These are phyloP conservation scores for Pholiota conissans DNA, from an alignment of 768 basidiomycete genomes.

Conservation along the genomic window DNA sequence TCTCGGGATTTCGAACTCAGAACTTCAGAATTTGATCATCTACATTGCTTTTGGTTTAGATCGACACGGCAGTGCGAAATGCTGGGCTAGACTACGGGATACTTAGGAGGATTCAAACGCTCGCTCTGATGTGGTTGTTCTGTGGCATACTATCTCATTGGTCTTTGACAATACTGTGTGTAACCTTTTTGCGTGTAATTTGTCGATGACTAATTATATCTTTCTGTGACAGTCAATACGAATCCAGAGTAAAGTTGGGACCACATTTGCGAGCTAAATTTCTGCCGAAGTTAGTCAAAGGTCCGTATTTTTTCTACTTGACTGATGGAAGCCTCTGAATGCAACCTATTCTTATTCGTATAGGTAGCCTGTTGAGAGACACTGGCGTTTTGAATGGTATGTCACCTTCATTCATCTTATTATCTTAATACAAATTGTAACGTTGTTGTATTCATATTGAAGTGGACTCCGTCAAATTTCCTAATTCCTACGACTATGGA, in stretches of 20 bases:
- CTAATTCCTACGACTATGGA: slow-evolving; percentile 26
- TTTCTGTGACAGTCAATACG: background rate
- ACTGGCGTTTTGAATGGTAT: slow-evolving; percentile 19
- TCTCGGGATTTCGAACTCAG: too few species aligned
- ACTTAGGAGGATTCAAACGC: background rate
- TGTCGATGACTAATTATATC: background rate
- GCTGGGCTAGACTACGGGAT: background rate
- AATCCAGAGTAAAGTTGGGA: slow-evolving; percentile 12
- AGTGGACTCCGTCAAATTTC: slow-evolving; percentile 10
- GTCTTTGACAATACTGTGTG: slow-evolving; percentile 8
- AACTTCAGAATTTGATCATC: too few species aligned
- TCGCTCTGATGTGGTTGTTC: slow-evolving; percentile 1
- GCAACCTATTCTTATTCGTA: background rate
- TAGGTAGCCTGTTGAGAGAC: slow-evolving; percentile 27
- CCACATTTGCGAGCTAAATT: slow-evolving; percentile 37
- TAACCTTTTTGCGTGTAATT: background rate
- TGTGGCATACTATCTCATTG: slow-evolving; percentile 8
- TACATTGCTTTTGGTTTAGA: background rate
- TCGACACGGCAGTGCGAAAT: background rate
- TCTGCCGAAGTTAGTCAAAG: slow-evolving; percentile 36
- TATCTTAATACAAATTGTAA: background rate
- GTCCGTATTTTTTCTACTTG: slow-evolving; percentile 18
- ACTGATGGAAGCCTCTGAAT: background rate
- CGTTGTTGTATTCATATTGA: background rate
- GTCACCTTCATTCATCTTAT: background rate